Base-by-base conservation (phyloP, 2,329 filamentous ascomycete species). In the Aspergillus felis region DNA sequence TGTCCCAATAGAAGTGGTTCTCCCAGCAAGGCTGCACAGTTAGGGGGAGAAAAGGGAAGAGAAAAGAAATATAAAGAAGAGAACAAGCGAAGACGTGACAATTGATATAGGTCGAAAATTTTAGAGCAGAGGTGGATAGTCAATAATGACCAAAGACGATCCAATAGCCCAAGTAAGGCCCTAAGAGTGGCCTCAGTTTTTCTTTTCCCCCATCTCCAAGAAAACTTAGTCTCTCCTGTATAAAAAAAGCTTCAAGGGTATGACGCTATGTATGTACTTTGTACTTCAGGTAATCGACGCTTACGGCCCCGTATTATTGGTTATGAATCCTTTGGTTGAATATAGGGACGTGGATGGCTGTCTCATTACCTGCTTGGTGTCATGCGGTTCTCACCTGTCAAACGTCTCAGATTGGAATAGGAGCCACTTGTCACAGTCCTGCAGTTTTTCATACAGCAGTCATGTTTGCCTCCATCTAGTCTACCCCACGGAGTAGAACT, bases 101-200 rank as follows among this genome's bases (percentile, higher is more conserved):
- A n/a, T 47, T 29, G 51, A 47, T 32, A 48, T 27, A 25, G 51
- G 29, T 46, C 41, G 32, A 35, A 50, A 32, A 41, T 32, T 32
- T 55, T 46, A 60, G 32, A 17, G 14, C 32, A 60, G 52, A 57
- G 42, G 42, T 46, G 42, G 42, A 46, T 46, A 24, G 42, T 24
- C 10, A 47, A 47, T 24, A 47, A 25, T 24, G 22, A 47, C 44
- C 53, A 57, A 57, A 61, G 51, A 57, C 52, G 44, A 51, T 53
- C 57, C 55, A 61, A 63, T 63, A 59, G 57, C 61, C 54, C 58
- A 63, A 59, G 58, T 55, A 63, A 62, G 60, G 58, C 54, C 54
- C 53, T 22, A 49, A 53, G 52, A 48, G 51, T 52, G 48, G 52
- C 49, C 24, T 56, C 49, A 51, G 5, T 32, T 50, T 20, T 4